Evolutionary conservation across 345 rosid species (phyloP), one percentile per base, ranked within the genome.

Genomic region (Salix arbutifolia): DNA sequence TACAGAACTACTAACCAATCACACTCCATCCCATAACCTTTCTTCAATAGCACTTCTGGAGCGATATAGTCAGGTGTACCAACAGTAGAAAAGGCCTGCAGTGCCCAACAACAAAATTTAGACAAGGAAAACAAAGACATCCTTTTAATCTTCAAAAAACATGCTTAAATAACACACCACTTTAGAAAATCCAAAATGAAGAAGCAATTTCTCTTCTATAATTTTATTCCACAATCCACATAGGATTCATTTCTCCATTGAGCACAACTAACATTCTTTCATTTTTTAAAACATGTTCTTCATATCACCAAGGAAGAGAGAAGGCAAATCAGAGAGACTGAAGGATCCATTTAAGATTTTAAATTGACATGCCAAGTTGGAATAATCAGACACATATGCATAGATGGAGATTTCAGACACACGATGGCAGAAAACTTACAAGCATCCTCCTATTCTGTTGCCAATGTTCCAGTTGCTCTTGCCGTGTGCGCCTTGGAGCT

Each of bases 11-110:
- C 94, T 84, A 76, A 93, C 98, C 98, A 93, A 77, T 93, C 99
- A 82, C 99, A 95, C 84, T 95, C 99, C 97, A 95, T 87, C 65
- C 85, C 99, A 83, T 95, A 95, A 53, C 99, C 99, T 91, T 93
- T 95, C 91, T 95, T 95, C 85, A 95, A 75, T 13, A 95, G 84
- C 48, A 93, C 97, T 86, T 93, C 99, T 48, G 99, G 99, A 74
- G 99, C 99, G 69, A 95, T 95, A 82, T 93, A 93, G 81, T 95
- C 99, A 16, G 99, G 98, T 69, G 99, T 91, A 23, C 99, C 99
- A 62, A 95, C 98, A 53, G 99, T 95, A 18, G 98, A 95, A 87
- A 91, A 95, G 74, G 99, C 99, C 99, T 95, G 89, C 85, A 89
- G 70, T 56, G 77, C 71, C 74, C 42, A 76, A 69, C 18, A 16